phyloP scores from a whole-genome alignment of 2,329 filamentous ascomycete species.

The Penicillium sp. region DNA sequence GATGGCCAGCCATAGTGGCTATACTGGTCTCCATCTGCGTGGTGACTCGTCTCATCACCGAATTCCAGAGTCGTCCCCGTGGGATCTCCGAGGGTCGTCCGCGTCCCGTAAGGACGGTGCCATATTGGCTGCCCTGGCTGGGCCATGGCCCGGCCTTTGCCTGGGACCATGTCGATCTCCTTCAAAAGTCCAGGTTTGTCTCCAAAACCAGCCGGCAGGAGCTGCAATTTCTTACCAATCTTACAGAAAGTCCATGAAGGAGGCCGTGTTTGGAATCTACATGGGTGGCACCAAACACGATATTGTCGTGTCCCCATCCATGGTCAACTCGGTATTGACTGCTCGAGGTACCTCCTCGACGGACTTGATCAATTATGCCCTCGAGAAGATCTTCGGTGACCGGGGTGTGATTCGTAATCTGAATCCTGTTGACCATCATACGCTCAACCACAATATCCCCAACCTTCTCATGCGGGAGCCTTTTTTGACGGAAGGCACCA shows the following conservation, averaged over 20 bases:
- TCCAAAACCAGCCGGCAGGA: too few species aligned
- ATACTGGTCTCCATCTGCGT: too few species aligned
- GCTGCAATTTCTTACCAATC: slow-evolving; percentile 14
- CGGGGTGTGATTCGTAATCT: slow-evolving; percentile 31
- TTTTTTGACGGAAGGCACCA: too few species aligned
- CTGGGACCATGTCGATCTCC: slow-evolving; percentile 38
- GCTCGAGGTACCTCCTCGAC: too few species aligned
- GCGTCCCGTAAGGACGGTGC: slow-evolving; percentile 40
- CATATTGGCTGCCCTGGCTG: slow-evolving; percentile 54
- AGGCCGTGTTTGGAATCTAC: slow-evolving; percentile 43
- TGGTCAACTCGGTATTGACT: slow-evolving; percentile 38
- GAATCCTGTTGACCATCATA: slow-evolving; percentile 24
- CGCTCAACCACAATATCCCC: too few species aligned
- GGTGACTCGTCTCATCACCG: too few species aligned
- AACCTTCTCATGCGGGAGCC: too few species aligned
- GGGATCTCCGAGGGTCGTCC: too few species aligned
- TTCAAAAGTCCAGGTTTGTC: slow-evolving; percentile 37
- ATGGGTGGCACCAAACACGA: slow-evolving; percentile 44
- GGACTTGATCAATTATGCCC: too few species aligned
- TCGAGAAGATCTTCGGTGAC: slow-evolving; percentile 40
- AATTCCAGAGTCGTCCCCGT: slow-evolving; percentile 21
- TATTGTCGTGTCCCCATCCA: slow-evolving; percentile 43
- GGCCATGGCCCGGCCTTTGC: slow-evolving; percentile 47
- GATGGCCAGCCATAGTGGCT: too few species aligned
- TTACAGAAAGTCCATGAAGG: slow-evolving; percentile 29